Evolutionary conservation across 768 basidiomycete species (phyloP).

Genomic region (Epithele typhae): DNA sequence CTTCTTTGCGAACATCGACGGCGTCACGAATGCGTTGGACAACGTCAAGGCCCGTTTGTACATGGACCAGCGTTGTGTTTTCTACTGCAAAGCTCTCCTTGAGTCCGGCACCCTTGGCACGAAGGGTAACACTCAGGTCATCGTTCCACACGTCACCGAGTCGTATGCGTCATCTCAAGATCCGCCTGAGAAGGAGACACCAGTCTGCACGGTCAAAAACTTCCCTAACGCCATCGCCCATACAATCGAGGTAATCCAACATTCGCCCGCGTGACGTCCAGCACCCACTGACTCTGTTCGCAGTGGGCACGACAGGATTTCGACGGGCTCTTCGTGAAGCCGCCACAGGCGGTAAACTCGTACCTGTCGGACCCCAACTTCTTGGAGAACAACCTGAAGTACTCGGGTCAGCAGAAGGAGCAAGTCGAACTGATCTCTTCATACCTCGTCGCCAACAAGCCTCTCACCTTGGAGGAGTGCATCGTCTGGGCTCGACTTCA

Average conservation of each 20-base stretch:
- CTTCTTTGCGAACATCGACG: slow-evolving; percentile 86
- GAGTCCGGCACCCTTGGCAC: slow-evolving; percentile 98
- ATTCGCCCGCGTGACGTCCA: no score
- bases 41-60: slow-evolving; percentile 97
- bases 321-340: slow-evolving; percentile 90
- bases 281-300: neutral
- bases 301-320: slow-evolving; percentile 95
- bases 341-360: slow-evolving; percentile 88
- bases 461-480: slow-evolving; percentile 95
- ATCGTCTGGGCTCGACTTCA: slow-evolving; percentile 94
- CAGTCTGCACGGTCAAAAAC: slow-evolving; percentile 97
- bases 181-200: slow-evolving; percentile 95
- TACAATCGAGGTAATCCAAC: slow-evolving; percentile 77
- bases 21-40: slow-evolving; percentile 96
- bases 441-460: slow-evolving; percentile 88
- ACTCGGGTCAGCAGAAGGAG: slow-evolving; percentile 87
- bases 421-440: slow-evolving; percentile 86
- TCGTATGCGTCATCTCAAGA: slow-evolving; percentile 98
- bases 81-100: slow-evolving; percentile 91
- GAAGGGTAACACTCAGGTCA: slow-evolving; percentile 95
- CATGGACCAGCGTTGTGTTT: slow-evolving; percentile 98
- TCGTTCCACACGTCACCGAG: slow-evolving; percentile 92
- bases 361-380: slow-evolving; percentile 97
- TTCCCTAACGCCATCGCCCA: slow-evolving; percentile 98
- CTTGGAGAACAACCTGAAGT: slow-evolving; percentile 84